Percentiles rank a stretch among this genome's conserved stretches.
Conservation (phyloP, 2,329 filamentous ascomycete species). For the Fusarium veterinarium region DNA sequence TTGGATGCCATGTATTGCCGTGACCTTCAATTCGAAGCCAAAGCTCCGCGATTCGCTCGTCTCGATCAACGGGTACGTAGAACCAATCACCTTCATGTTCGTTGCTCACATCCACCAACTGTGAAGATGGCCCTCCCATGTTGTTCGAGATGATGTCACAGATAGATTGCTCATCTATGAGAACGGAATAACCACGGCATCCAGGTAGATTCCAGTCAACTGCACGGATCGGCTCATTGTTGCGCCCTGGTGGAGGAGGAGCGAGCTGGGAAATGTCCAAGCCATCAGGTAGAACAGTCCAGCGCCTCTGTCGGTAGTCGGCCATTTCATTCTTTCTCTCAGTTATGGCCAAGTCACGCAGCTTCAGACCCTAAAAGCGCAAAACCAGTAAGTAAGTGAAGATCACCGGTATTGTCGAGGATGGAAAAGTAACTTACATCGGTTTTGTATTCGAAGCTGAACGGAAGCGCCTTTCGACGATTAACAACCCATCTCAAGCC, state of each 20-base stretch:
- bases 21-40: neutral
- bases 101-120: accelerated
- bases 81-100: accelerated
- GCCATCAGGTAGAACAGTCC: neutral
- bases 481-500: neutral
- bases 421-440: neutral
- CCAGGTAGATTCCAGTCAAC: neutral
- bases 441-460: accelerated
- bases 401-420: no score
- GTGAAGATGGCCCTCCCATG: accelerated
- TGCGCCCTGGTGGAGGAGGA: accelerated
- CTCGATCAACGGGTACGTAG: accelerated
- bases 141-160: neutral
- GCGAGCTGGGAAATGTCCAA: accelerated
- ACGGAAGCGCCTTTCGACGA: accelerated
- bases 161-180: accelerated
- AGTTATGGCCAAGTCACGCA: neutral
- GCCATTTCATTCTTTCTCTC: accelerated
- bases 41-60: neutral
- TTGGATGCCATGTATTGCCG: no score
- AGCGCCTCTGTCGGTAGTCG: neutral
- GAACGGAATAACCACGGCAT: neutral
- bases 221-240: neutral
- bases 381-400: neutral
- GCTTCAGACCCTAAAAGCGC: neutral